phyloP scores from a whole-genome alignment of 2,329 filamentous ascomycete species.

The Aureobasidium sp. region DNA sequence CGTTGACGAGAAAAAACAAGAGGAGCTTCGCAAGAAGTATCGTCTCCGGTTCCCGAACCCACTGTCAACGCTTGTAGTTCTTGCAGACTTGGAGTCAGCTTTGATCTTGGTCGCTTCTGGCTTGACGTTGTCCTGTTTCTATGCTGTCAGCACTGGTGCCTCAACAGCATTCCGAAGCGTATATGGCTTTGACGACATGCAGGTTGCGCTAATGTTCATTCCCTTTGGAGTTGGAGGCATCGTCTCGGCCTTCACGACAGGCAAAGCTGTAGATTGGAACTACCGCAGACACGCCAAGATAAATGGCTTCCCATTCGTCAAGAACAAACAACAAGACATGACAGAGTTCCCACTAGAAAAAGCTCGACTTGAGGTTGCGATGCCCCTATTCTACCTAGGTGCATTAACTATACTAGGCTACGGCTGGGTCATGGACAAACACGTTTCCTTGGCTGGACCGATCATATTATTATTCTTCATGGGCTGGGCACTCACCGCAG shows the following conservation, averaged over 20 bases:
- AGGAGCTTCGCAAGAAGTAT: conserved; percentile 22
- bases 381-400: conserved; percentile 32
- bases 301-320: conserved; percentile 28
- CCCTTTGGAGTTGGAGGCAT: conserved; percentile 36
- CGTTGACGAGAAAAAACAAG: conserved; percentile 22
- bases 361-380: conserved; percentile 35
- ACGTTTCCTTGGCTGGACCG: conserved; percentile 24
- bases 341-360: conserved; percentile 38
- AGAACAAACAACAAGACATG: conserved; percentile 33
- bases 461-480: conserved; percentile 25
- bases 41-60: conserved; percentile 26
- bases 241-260: conserved; percentile 34
- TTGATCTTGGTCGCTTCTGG: conserved; percentile 34
- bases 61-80: conserved; percentile 23
- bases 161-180: conserved; percentile 31
- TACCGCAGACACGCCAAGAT: conserved; percentile 32
- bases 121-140: conserved; percentile 36
- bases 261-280: conserved; percentile 38
- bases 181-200: conserved; percentile 36
- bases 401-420: conserved; percentile 32
- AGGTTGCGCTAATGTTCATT: conserved; percentile 38
- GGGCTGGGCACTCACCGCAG: conserved; percentile 33
- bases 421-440: conserved; percentile 35
- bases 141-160: conserved; percentile 36
- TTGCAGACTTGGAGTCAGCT: conserved; percentile 29